Base-by-base conservation (phyloP, 768 basidiomycete genomes). In the Mycena vitilis region DNA sequence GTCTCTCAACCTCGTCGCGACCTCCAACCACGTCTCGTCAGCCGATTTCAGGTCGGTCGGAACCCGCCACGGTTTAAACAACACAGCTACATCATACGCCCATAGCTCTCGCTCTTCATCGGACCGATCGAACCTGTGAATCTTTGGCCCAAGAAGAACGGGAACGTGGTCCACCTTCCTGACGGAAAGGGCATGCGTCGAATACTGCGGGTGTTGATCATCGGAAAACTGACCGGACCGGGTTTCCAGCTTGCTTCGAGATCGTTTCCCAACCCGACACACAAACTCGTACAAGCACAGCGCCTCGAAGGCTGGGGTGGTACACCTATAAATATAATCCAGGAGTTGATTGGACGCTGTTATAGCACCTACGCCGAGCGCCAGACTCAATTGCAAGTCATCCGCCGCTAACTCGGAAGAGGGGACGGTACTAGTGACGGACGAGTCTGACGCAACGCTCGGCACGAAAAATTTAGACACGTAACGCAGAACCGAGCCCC, bases 271-370 rank as follows among this genome's bases (percentile, higher is more conserved):
- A 6, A 60, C 45, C 2, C 45, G 34, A 22, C 45, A 34, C 2
- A 37, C 22, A 48, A 60, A 48, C 2, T 60, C 58, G 22, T 60
- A 60, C 30, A 60, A 18, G 15, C 45, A 60, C 1, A 60, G 10
- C 0, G 11, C 11, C 2, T 60, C 58, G 20, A 60, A 60, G 8
- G 23, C 58, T 9, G 23, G 5, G 6, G 25, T 11, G 18, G 6
- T 20, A 9, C 58, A 60, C 5, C 58, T 4, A 20, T 34, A 48
- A 2, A 37, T 42, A 18, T 60, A 60, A 37, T 60, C 58, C 58
- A 48, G 5, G 2, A 60, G 16, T 23, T 60, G 58, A 34, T 60
- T 60, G 2, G 58, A 60, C 4, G 58, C 58, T 12, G 58, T n/a
- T 0, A 60, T 60, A 3, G 58, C 48, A n/a, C 58, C 58, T 1